Percentiles rank a stretch among this genome's conserved stretches.
Evolutionary conservation across 768 basidiomycete genomes (phyloP).

Genomic region (Suillus cothurnatus): DNA sequence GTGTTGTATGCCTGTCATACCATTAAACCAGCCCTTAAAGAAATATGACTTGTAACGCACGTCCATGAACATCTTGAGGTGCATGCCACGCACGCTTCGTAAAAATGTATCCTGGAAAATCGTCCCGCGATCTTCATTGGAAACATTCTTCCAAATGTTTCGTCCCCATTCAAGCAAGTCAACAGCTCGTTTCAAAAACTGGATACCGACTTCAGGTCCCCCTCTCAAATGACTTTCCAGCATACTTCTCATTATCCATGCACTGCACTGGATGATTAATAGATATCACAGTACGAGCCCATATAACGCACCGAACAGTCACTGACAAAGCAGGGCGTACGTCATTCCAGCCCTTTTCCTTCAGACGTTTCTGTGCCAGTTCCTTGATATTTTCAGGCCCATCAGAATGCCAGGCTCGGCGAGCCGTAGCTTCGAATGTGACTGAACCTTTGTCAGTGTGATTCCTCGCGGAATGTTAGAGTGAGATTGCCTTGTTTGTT

Average conservation of each 20-base stretch:
- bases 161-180: slow-evolving; percentile 22
- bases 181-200: slow-evolving; percentile 15
- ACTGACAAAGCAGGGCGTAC: slow-evolving; percentile 36
- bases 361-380: slow-evolving; percentile 21
- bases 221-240: slow-evolving; percentile 9
- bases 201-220: slow-evolving; percentile 3
- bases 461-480: slow-evolving; percentile 3
- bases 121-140: slow-evolving; percentile 15
- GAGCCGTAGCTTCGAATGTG: slow-evolving; percentile 12
- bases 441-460: slow-evolving; percentile 10
- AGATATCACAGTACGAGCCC: not conserved
- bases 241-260: slow-evolving; percentile 22
- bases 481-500: slow-evolving; percentile 23
- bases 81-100: slow-evolving; percentile 10
- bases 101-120: slow-evolving; percentile 24
- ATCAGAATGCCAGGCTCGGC: slow-evolving; percentile 21
- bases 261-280: slow-evolving; percentile 12
- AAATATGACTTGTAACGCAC: not conserved
- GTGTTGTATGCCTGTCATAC: not conserved
- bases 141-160: slow-evolving; percentile 18
- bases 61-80: slow-evolving; percentile 5
- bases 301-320: slow-evolving; percentile 38
- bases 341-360: slow-evolving; percentile 27
- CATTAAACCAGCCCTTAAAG: not conserved
- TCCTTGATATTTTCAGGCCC: slow-evolving; percentile 21